Base-by-base conservation (phyloP, 179 eudicot genomes). In the Patellifolia procumbens region DNA sequence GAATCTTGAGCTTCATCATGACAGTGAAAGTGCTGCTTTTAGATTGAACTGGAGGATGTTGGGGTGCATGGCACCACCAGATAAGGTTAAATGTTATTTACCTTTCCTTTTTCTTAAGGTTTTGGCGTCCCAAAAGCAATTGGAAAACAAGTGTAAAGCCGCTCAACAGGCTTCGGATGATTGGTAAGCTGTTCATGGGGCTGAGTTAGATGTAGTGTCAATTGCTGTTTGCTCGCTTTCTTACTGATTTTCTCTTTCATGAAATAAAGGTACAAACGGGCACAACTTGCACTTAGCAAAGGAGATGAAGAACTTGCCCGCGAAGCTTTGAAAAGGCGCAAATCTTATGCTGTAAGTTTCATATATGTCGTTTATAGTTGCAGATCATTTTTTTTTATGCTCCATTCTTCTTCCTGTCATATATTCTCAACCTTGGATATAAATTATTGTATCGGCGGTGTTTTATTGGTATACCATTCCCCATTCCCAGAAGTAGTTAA, bases 271-370 rank as follows among this genome's bases (percentile, higher is more conserved):
- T 93, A 95, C 74, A 81, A 77, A 76, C 90, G 91, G 80, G 99
- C 99, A 69, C 98, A 91, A 81, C 90, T 93, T 83, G 99, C 98
- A 71, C 91, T 95, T 72, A 86, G 88, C 52, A 95, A 93, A 80
- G 99, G 99, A 74, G 92, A 95, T 28, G 99, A 95, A 80, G 98
- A 93, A 56, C 99, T 95, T 87, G 99, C 99, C 81, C 99, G 99
- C 73, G 99, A 95, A 89, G 98, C 99, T 79, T 93, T 95, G 67
- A 91, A 95, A 83, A 80, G 99, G 75, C 92, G 98, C 75, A 95
- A 95, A 86, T 77, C 93, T 80, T 95, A 88, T 83, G 97, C 95
- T 76, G 99, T 93, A 88, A 88, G 95, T 71, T 59, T 78, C 56
- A 17, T 75, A 20, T 26, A 61, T 49, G 22, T 28, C 58, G 12